Evolutionary conservation across 2,329 filamentous ascomycete species (phyloP), one percentile per base, ranked within the genome.

Genomic region (Incumbomyces lentus): DNA sequence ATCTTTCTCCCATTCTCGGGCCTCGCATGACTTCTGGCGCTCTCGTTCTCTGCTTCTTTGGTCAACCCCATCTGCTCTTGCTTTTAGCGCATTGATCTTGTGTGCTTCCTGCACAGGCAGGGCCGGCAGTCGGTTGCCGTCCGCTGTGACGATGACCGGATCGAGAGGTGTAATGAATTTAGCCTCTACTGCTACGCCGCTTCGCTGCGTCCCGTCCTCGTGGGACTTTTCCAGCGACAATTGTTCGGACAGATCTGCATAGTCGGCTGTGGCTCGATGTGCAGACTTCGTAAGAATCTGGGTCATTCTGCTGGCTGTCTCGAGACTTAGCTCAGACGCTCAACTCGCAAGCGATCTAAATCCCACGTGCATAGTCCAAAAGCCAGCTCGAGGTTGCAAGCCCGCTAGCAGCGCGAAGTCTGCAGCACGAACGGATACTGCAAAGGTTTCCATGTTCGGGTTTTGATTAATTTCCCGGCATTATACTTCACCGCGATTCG

Each of bases 101-200:
- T 77, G 70, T 1, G 84, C 83, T 64, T 89, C 84, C 29, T 75
- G 69, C 3, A 86, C 60, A 1, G 84, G 83, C 1, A 88, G 79
- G 1, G 76, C 75, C 0, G 84, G 84, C 5, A 88, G 62, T 33
- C 82, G 70, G 39, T 75, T 72, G 26, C 82, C 83, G 59, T 82
- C 76, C 12, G 74, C 73, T 1, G 82, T 86, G 44, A 81, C 68
- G 38, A 89, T 76, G 13, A 88, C 77, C 0, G 83, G 77, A 60
- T 89, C 84, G 40, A 82, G 77, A 0, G 81, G 75, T 0, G 84
- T 89, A 29, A 82, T 66, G 51, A 62, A 61, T 35, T 54, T 58
- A 16, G 59, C 60, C 44, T 58, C 42, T 31, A 60, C 56, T 13
- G 59, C 59, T 36, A 47, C 40, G 16, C 56, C 47, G 32, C 17